Percentiles rank a stretch among this genome's conserved stretches.
phyloP scores from a whole-genome alignment of 495 filamentous ascomycete species.

The Stereocaulon alpinum region DNA sequence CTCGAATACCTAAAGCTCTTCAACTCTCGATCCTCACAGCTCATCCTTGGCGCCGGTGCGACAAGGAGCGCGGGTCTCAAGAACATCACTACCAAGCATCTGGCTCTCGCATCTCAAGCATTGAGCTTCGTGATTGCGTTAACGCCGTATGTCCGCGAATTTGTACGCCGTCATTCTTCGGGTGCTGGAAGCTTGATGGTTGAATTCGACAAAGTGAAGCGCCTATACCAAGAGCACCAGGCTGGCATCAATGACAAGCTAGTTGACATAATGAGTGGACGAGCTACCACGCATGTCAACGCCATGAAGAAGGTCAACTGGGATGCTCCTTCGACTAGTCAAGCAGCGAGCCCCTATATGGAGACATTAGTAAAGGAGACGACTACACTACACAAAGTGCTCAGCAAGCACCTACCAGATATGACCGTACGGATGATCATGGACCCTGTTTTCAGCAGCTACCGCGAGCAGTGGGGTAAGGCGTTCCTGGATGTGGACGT shows the following conservation, averaged over 20 bases:
- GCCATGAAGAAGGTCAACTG: constrained; percentile 69
- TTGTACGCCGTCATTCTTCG: constrained; percentile 67
- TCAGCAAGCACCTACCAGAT: constrained; percentile 75
- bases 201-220: constrained; percentile 88
- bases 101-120: constrained; percentile 85
- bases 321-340: constrained; percentile 39
- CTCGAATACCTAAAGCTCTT: constrained; percentile 75
- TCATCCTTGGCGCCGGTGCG: constrained; percentile 90
- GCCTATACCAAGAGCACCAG: constrained; percentile 87
- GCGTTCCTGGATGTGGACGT: constrained; percentile 60
- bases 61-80: constrained; percentile 84
- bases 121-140: constrained; percentile 78
- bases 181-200: constrained; percentile 54
- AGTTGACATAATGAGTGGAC: constrained; percentile 85
- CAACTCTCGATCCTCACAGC: constrained; percentile 85
- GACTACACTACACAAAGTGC: constrained; percentile 71
- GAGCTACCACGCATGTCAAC: constrained; percentile 60
- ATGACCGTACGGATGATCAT: constrained; percentile 76
- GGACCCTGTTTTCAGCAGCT: constrained; percentile 77
- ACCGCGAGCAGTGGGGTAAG: constrained; percentile 70
- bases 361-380: constrained; percentile 88
- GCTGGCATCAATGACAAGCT: constrained; percentile 89
- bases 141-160: constrained; percentile 85
- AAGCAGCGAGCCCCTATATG: constrained; percentile 63
- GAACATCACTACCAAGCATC: constrained; percentile 93